Evolutionary conservation across 2,329 filamentous ascomycete genomes (phyloP).

Genomic region (Nothomitra cinnamomea): DNA sequence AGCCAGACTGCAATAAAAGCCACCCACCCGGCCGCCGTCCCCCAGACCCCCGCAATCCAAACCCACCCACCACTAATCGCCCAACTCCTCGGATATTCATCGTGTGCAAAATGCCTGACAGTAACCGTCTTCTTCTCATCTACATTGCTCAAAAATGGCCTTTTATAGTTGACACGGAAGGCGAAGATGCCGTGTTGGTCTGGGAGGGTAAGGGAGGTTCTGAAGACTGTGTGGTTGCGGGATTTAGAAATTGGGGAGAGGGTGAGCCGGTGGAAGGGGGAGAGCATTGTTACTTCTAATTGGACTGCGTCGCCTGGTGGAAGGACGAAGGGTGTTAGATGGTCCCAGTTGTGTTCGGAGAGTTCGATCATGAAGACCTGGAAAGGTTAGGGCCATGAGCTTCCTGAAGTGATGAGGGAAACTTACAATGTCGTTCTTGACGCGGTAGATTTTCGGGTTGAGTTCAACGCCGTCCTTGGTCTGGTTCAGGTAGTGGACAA

Average conservation of each 20-base stretch:
- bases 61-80: conserved; percentile 84
- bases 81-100: conserved; percentile 88
- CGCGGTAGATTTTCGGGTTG: conserved; percentile 80
- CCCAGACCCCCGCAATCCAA: conserved; percentile 78
- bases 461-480: conserved; percentile 34
- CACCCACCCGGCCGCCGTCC: conserved; percentile 70
- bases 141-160: conserved; percentile 73
- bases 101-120: conserved; percentile 88
- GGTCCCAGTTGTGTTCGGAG: conserved; percentile 65
- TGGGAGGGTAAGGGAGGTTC: conserved; percentile 60
- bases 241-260: conserved; percentile 43
- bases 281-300: conserved; percentile 97
- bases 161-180: conserved; percentile 94
- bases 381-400: conserved; percentile 5
- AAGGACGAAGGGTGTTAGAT: conserved; percentile 56
- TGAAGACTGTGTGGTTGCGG: conserved; percentile 54
- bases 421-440: conserved; percentile 94
- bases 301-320: conserved; percentile 60
- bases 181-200: conserved; percentile 99
- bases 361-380: conserved; percentile 77
- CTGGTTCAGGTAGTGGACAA: conserved; percentile 57
- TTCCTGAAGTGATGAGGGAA: background rate
- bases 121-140: conserved; percentile 94
- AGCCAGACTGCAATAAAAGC: conserved; percentile 79
- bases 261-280: conserved; percentile 80